These are phyloP conservation scores for Voacanga thouarsii DNA, from an alignment of 257 asterid species.

Conservation along the genomic window DNA sequence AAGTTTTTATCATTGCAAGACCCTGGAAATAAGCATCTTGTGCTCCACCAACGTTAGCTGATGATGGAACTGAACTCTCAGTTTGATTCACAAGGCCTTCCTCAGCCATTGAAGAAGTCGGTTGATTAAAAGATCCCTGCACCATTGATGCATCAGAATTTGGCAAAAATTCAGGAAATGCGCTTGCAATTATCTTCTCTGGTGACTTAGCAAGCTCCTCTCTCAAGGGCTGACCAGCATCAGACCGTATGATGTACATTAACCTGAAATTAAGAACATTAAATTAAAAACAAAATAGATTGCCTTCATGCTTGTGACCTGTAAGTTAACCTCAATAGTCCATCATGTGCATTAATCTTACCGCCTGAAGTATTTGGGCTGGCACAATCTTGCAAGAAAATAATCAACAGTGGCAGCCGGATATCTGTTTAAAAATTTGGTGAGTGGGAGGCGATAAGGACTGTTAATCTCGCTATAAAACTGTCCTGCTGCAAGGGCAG, in stretches of 20 bases:
- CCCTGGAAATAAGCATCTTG: constrained; percentile 97
- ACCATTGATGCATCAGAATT: constrained; percentile 49
- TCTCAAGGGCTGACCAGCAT: constrained; percentile 98
- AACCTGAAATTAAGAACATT: constrained; percentile 47
- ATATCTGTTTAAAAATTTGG: constrained; percentile 91
- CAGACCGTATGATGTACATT: constrained; percentile 93
- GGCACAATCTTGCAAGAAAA: constrained; percentile 80
- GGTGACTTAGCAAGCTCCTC: constrained; percentile 99
- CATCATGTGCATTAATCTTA: constrained; percentile 25
- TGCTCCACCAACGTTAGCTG: constrained; percentile 46
- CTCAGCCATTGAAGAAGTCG: constrained; percentile 48
- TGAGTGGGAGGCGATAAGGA: constrained; percentile 95
- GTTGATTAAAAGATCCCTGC: constrained; percentile 60
- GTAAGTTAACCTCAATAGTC: constrained; percentile 8
- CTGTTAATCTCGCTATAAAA: constrained; percentile 97
- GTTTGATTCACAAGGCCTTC: constrained; percentile 56
- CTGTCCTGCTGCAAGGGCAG: constrained; percentile 95
- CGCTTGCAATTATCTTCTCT: constrained; percentile 88
- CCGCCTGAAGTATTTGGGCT: constrained; percentile 93
- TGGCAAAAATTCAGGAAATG: constrained; percentile 69
- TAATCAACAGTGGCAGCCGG: constrained; percentile 93
- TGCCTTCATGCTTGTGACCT: background rate
- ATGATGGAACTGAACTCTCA: constrained; percentile 56
- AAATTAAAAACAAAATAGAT: constrained; percentile 10
- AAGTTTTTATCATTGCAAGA: constrained; percentile 84